Percentiles rank a stretch among this genome's conserved stretches.
Evolutionary conservation across 768 basidiomycete genomes (phyloP).

Genomic region (Suillus brevipes): DNA sequence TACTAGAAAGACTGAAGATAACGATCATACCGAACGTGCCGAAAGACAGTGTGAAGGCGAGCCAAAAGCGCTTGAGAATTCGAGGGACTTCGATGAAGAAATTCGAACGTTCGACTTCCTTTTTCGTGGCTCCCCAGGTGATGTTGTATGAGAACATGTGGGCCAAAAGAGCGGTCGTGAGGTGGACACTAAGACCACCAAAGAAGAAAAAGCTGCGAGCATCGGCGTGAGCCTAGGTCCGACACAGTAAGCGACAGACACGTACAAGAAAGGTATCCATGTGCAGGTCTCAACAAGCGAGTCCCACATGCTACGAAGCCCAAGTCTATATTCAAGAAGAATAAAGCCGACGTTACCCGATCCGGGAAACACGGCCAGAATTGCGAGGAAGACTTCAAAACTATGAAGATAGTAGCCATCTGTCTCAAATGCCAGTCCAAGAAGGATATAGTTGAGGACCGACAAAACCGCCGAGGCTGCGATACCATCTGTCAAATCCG

Average conservation of each 20-base stretch:
- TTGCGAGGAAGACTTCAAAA: constrained; percentile 74
- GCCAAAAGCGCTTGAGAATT: constrained; percentile 78
- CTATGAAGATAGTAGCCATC: constrained; percentile 70
- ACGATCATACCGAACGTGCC: constrained; percentile 52
- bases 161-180: constrained; percentile 46
- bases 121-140: constrained; percentile 44
- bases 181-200: constrained; percentile 47
- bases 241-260: background rate
- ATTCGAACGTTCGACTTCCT: constrained; percentile 78
- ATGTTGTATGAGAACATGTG: constrained; percentile 55
- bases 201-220: constrained; percentile 40
- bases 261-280: constrained; percentile 30
- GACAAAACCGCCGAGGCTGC: constrained; percentile 60
- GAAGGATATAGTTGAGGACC: constrained; percentile 65
- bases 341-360: constrained; percentile 68
- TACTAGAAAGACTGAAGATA: constrained; percentile 45
- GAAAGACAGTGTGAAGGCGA: constrained; percentile 57
- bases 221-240: background rate
- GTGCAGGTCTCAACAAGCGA: constrained; percentile 17
- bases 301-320: constrained; percentile 26
- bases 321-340: constrained; percentile 66
- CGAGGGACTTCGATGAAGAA: constrained; percentile 84
- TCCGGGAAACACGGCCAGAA: constrained; percentile 67
- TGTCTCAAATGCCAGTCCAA: constrained; percentile 64
- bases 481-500: constrained; percentile 39